phyloP scores from a whole-genome alignment of 345 rosid genomes.

The Erysimum cheiranthoides region DNA sequence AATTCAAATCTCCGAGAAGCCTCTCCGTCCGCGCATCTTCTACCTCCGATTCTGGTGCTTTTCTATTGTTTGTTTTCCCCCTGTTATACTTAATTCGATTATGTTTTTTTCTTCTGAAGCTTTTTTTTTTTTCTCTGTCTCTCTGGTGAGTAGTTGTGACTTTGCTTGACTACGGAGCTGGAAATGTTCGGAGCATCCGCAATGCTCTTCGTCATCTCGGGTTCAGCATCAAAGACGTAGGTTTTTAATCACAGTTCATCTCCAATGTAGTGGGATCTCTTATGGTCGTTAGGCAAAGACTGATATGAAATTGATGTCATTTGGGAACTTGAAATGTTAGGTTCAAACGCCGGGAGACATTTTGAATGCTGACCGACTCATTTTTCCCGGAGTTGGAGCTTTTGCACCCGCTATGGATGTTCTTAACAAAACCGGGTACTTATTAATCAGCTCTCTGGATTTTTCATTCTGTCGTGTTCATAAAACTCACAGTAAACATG shows the following conservation, averaged over 20 bases:
- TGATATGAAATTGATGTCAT: background rate
- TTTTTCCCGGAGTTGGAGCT: conserved; percentile 96
- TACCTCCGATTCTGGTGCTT: conserved; percentile 62
- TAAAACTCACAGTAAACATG: background rate
- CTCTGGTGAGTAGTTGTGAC: conserved; percentile 60
- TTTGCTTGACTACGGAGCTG: conserved; percentile 95
- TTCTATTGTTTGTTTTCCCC: background rate
- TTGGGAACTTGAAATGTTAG: conserved; percentile 47
- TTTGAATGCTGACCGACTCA: conserved; percentile 71
- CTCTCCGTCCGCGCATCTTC: conserved; percentile 68
- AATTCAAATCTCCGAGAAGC: conserved; percentile 51
- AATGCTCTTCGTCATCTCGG: conserved; percentile 87
- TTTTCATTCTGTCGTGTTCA: background rate
- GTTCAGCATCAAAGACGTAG: conserved; percentile 75
- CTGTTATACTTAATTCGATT: background rate
- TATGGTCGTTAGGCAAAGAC: background rate
- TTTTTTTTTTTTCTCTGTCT: conserved; percentile 11
- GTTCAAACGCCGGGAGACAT: conserved; percentile 84
- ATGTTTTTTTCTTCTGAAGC: background rate
- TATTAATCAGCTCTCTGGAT: background rate
- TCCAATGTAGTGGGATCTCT: conserved; percentile 4
- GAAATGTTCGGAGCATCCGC: conserved; percentile 87
- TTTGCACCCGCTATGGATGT: conserved; percentile 96
- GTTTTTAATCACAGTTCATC: background rate
- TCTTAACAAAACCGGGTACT: conserved; percentile 77